Evolutionary conservation across 345 rosid species (phyloP).

Genomic region (Eutrema japonicum): DNA sequence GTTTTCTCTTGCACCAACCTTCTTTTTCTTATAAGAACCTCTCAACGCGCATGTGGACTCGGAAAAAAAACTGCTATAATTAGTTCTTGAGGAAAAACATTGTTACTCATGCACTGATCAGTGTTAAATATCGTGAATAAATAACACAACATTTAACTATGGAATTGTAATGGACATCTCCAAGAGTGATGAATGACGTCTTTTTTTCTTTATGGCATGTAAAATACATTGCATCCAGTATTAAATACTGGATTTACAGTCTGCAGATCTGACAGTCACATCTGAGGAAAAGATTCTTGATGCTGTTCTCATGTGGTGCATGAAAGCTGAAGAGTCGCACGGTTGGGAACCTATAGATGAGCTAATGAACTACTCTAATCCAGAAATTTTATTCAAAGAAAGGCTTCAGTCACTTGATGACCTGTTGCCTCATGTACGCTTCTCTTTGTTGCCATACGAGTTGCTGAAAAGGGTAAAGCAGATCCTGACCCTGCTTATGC

Average conservation of each 20-base stretch:
- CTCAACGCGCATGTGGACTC: constrained; percentile 1
- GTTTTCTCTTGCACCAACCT: constrained; percentile 27
- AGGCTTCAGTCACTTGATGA: constrained; percentile 64
- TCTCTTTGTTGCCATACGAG: constrained; percentile 67
- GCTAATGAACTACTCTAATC: constrained; percentile 48
- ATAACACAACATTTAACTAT: not conserved
- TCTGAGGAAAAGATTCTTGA: constrained; percentile 89
- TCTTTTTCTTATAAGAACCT: not conserved
- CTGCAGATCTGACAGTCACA: constrained; percentile 87
- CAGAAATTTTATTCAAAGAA: constrained; percentile 59
- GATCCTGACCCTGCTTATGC: constrained; percentile 28
- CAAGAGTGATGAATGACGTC: constrained; percentile 7
- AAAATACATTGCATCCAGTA: not conserved
- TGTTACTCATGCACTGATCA: constrained; percentile 11
- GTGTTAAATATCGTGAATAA: not conserved
- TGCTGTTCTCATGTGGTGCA: constrained; percentile 93
- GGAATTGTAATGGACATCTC: not conserved
- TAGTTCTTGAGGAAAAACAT: not conserved
- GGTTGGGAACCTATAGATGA: constrained; percentile 80
- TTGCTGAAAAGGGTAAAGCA: constrained; percentile 71
- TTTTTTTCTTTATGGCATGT: not conserved
- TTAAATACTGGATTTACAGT: constrained; percentile 59
- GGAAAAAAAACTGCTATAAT: not conserved
- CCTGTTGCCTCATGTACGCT: constrained; percentile 74
- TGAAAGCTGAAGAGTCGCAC: constrained; percentile 61